Percentiles rank a stretch among this genome's conserved stretches.
Evolutionary conservation across 2,329 filamentous ascomycete species (phyloP).

Genomic region (Arthroderma sp.): DNA sequence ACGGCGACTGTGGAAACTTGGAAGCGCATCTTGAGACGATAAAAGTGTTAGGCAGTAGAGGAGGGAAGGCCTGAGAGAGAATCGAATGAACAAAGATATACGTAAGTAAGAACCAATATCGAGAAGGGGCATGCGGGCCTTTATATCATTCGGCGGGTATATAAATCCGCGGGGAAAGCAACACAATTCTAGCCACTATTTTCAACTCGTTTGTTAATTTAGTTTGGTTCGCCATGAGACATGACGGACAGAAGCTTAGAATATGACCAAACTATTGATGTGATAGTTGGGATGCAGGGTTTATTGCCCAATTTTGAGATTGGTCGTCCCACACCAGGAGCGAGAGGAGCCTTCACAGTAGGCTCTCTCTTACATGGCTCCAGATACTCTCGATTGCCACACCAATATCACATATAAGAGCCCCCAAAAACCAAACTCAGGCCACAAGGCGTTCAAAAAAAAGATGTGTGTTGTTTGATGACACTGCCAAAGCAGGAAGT

Average conservation of each 20-base stretch:
- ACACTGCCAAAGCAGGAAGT: constrained; percentile 10
- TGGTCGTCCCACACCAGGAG: not conserved
- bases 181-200: too few relatives aligned
- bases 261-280: not conserved
- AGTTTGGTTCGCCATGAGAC: not conserved
- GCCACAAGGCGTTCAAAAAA: not conserved
- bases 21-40: not conserved
- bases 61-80: too few relatives aligned
- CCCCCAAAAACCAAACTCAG: not conserved
- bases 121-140: too few relatives aligned
- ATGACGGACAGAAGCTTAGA: not conserved
- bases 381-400: not conserved
- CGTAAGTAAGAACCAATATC: too few relatives aligned
- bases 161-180: too few relatives aligned
- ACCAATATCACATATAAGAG: not conserved
- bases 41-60: too few relatives aligned
- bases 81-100: too few relatives aligned
- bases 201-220: not conserved
- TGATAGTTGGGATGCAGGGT: not conserved
- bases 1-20: not conserved
- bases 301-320: not conserved
- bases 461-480: not conserved
- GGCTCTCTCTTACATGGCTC: too few relatives aligned
- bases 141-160: too few relatives aligned
- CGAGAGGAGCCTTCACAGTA: too few relatives aligned